These are phyloP conservation scores for Diaporthe vexans DNA, from an alignment of 2,329 filamentous ascomycete species.

Conservation along the genomic window DNA sequence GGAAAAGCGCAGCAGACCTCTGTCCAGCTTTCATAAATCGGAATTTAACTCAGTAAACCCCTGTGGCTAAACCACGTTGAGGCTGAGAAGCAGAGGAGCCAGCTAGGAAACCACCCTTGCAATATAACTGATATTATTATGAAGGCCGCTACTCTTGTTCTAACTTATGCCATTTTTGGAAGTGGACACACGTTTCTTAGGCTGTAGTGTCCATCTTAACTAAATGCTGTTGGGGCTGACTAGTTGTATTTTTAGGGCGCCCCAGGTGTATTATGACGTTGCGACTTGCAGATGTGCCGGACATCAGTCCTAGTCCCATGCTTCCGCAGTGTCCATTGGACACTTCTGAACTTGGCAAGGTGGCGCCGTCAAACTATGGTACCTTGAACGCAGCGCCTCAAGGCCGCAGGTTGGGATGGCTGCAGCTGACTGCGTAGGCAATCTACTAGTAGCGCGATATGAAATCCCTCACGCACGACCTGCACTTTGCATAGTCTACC, in stretches of 20 bases:
- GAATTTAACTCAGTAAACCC: no score
- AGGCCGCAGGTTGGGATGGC: not conserved
- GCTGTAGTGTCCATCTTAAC: not conserved
- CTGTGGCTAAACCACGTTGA: not conserved
- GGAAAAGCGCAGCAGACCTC: no score
- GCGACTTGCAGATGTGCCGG: not conserved
- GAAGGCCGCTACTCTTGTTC: not conserved
- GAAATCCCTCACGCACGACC: not conserved
- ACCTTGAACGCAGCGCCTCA: not conserved
- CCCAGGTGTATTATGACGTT: conserved; percentile 13
- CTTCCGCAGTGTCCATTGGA: not conserved
- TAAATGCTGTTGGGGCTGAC: not conserved
- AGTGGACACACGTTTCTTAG: not conserved
- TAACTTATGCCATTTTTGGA: not conserved
- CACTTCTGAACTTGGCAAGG: conserved; percentile 1
- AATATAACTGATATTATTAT: not conserved
- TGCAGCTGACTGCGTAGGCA: not conserved
- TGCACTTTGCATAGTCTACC: no score
- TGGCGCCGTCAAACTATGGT: conserved; percentile 10
- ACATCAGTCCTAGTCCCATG: not conserved
- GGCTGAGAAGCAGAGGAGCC: conserved; percentile 1
- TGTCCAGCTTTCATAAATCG: not conserved
- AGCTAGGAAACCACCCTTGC: not conserved
- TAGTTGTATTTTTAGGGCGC: not conserved
- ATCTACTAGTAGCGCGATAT: not conserved